phyloP scores from a whole-genome alignment of 345 rosid species.

The Hibiscus mutabilis region DNA sequence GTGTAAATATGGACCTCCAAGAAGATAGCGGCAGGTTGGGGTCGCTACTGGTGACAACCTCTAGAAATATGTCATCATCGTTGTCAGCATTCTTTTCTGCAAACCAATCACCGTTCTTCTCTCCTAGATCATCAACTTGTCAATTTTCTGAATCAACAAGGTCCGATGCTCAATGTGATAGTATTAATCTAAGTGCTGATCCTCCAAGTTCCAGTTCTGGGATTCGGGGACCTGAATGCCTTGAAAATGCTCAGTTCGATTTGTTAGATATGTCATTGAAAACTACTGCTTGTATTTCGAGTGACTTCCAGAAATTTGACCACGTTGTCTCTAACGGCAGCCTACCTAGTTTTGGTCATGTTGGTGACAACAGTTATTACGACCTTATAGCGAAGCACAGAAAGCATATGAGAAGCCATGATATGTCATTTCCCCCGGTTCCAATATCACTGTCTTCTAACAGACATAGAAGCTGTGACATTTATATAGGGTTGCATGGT shows the following conservation, averaged over 20 bases:
- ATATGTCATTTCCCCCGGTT: constrained; percentile 33
- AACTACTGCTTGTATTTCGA: constrained; percentile 26
- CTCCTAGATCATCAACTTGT: constrained; percentile 70
- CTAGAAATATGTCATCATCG: constrained; percentile 78
- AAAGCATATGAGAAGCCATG: constrained; percentile 37
- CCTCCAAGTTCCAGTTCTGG: constrained; percentile 54
- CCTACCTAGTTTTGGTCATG: constrained; percentile 31
- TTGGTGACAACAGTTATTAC: constrained; percentile 24
- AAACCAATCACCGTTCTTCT: constrained; percentile 88
- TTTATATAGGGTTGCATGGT: constrained; percentile 77
- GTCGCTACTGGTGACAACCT: constrained; percentile 45
- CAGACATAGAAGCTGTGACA: constrained; percentile 73
- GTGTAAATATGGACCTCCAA: constrained; percentile 47
- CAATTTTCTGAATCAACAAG: constrained; percentile 53
- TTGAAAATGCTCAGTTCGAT: constrained; percentile 29
- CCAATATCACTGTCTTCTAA: constrained; percentile 57
- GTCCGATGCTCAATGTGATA: constrained; percentile 57
- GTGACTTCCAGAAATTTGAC: constrained; percentile 41
- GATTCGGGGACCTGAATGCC: constrained; percentile 36
- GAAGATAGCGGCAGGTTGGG: constrained; percentile 72
- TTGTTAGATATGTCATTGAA: constrained; percentile 32
- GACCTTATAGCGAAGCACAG: constrained; percentile 31
- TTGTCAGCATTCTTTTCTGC: constrained; percentile 91
- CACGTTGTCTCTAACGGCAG: constrained; percentile 39
- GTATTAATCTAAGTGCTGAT: constrained; percentile 35